These are phyloP conservation scores for Mollisia scopiformis DNA, from an alignment of 2,329 filamentous ascomycete genomes.

Conservation along the genomic window DNA sequence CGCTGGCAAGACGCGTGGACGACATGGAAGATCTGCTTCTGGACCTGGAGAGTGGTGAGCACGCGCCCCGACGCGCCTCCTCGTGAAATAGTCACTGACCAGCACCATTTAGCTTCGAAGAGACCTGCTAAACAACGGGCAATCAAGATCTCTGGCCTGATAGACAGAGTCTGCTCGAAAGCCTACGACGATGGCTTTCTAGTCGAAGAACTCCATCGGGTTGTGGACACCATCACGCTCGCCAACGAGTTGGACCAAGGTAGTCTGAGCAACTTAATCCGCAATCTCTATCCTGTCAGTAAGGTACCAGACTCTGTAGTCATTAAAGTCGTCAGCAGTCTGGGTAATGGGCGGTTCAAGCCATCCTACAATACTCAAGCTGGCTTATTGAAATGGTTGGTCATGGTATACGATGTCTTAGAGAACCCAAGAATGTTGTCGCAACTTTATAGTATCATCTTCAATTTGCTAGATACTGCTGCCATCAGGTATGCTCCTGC, in stretches of 20 bases:
- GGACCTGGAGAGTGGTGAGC: constrained; percentile 23
- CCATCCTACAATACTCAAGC: constrained; percentile 72
- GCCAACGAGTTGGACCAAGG: constrained; percentile 76
- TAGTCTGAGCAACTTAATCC: constrained; percentile 68
- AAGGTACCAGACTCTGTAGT: constrained; percentile 63
- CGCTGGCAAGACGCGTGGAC: neutral
- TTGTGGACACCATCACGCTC: constrained; percentile 69
- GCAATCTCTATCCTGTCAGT: constrained; percentile 75
- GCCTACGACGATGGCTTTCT: constrained; percentile 72
- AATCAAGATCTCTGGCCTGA: constrained; percentile 62
- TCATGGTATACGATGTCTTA: constrained; percentile 74
- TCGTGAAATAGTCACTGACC: constrained; percentile 4
- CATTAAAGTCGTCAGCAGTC: constrained; percentile 67
- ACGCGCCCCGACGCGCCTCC: constrained; percentile 27
- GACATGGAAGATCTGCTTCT: neutral
- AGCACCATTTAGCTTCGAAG: constrained; percentile 52
- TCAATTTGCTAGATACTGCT: constrained; percentile 81
- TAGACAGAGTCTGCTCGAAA: constrained; percentile 64
- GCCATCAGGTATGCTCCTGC: constrained; percentile 64
- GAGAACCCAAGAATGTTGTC: constrained; percentile 66
- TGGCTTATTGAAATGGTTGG: constrained; percentile 75
- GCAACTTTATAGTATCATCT: constrained; percentile 74
- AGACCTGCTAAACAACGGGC: constrained; percentile 68
- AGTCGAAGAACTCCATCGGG: constrained; percentile 57
- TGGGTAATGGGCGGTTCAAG: constrained; percentile 80